phyloP scores from a whole-genome alignment of 495 filamentous ascomycete genomes.

The Aspergillus sparsus region DNA sequence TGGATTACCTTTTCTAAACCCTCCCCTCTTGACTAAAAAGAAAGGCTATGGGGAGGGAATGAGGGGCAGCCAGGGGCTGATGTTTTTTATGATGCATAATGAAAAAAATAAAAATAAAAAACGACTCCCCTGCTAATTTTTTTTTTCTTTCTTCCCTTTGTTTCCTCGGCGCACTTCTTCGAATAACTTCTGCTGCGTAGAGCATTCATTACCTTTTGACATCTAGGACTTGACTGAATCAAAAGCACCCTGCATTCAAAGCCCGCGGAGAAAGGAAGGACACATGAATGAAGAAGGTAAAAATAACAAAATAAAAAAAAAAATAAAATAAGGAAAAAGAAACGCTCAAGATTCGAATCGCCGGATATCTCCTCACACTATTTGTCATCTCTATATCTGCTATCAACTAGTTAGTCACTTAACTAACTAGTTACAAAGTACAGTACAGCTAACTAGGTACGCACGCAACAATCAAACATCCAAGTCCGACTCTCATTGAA shows the following conservation, averaged over 20 bases:
- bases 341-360: background rate
- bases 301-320: background rate
- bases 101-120: constrained; percentile 4
- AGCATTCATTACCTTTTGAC: background rate
- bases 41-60: background rate
- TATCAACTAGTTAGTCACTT: too few species aligned
- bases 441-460: too few species aligned
- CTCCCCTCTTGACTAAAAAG: background rate
- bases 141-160: background rate
- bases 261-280: background rate
- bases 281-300: background rate
- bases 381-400: too few species aligned
- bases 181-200: too few species aligned
- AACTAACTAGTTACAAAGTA: too few species aligned
- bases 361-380: too few species aligned
- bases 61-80: constrained; percentile 3
- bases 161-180: too few species aligned
- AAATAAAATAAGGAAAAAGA: background rate
- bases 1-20: background rate
- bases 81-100: constrained; percentile 8
- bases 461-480: too few species aligned
- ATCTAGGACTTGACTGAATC: too few species aligned
- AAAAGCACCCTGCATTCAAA: background rate
- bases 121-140: background rate
- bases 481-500: too few species aligned